Percentiles rank a stretch among this genome's conserved stretches.
Conservation (phyloP, 129 eudicot species). For the Flaveria ramosissima region DNA sequence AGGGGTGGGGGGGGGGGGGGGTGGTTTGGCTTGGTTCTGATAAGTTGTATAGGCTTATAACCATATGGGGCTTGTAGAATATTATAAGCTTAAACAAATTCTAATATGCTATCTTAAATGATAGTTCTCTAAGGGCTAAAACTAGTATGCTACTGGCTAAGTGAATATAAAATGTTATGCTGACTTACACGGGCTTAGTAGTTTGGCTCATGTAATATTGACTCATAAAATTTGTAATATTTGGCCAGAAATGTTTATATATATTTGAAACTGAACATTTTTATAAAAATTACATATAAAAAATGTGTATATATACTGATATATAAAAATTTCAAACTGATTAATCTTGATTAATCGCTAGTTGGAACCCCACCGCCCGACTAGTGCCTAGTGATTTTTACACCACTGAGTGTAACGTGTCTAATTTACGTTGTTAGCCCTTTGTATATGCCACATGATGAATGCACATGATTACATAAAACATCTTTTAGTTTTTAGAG, state of each 20-base stretch:
- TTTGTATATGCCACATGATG: no score
- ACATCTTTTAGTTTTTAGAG: no score
- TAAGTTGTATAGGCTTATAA: neutral
- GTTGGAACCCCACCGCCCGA: no score
- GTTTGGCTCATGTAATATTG: neutral
- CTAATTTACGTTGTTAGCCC: neutral
- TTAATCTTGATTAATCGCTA: no score
- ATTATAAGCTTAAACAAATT: neutral
- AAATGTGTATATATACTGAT: no score
- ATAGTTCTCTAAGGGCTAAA: neutral
- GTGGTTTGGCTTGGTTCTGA: neutral
- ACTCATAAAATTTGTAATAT: neutral
- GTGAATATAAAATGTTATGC: neutral
- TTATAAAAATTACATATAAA: no score
- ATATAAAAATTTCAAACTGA: no score
- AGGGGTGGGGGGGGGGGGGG: neutral
- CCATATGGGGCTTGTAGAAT: slow-evolving; percentile 1
- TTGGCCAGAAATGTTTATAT: no score
- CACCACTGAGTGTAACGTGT: neutral
- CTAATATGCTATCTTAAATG: neutral
- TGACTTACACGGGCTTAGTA: neutral
- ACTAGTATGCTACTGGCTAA: neutral
- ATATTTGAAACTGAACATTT: no score
- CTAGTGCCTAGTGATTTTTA: no score
- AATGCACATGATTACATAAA: no score